These are phyloP conservation scores for Collybia sordida DNA, from an alignment of 768 basidiomycete genomes.

Conservation along the genomic window DNA sequence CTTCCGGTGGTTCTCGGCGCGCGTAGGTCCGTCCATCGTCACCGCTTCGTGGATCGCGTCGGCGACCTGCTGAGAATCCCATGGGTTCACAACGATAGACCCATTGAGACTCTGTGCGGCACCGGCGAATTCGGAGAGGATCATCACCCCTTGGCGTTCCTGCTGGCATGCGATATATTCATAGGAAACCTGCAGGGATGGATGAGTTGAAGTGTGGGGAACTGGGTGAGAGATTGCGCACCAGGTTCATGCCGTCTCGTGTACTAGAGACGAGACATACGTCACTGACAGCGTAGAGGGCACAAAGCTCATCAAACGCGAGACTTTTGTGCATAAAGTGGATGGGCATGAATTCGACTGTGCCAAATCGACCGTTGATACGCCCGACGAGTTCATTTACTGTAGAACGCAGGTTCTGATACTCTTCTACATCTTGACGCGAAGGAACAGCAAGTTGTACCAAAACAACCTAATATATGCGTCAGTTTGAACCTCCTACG, in stretches of 20 bases:
- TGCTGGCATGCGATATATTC: slow-evolving; percentile 98
- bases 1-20: slow-evolving; percentile 94
- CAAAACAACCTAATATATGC: slow-evolving; percentile 70
- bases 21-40: slow-evolving; percentile 77
- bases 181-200: slow-evolving; percentile 80
- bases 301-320: slow-evolving; percentile 91
- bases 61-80: slow-evolving; percentile 98
- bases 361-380: slow-evolving; percentile 98
- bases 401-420: slow-evolving; percentile 92
- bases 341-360: slow-evolving; percentile 99
- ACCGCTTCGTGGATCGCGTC: slow-evolving; percentile 97
- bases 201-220: slow-evolving; percentile 18
- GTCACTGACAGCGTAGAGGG: slow-evolving; percentile 96
- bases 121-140: slow-evolving; percentile 97
- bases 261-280: slow-evolving; percentile 95
- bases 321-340: slow-evolving; percentile 99
- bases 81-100: slow-evolving; percentile 95
- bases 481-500: slow-evolving; percentile 4
- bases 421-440: slow-evolving; percentile 98
- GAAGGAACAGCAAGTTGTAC: slow-evolving; percentile 98
- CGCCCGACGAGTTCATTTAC: slow-evolving; percentile 98
- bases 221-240: slow-evolving; percentile 38
- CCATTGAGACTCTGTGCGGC: slow-evolving; percentile 96
- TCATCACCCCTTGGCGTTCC: slow-evolving; percentile 92
- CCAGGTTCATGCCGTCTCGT: slow-evolving; percentile 98